These are phyloP conservation scores for Lachnellula hyalina DNA, from an alignment of 2,329 filamentous ascomycete species.

Conservation along the genomic window DNA sequence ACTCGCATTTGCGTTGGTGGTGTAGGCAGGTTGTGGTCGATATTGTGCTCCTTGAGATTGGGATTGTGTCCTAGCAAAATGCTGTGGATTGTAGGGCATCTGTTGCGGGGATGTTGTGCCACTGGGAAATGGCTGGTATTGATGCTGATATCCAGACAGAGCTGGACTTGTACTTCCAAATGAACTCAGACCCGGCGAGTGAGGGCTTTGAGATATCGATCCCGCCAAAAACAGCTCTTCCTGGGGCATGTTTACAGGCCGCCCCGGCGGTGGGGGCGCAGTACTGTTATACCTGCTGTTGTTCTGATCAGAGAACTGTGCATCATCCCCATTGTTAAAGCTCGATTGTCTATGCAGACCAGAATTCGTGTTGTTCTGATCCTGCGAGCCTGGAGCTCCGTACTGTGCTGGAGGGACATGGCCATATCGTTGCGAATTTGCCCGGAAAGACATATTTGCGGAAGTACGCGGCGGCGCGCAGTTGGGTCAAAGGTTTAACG, in stretches of 20 bases:
- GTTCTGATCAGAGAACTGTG: slow-evolving; percentile 42
- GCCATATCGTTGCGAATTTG: slow-evolving; percentile 58
- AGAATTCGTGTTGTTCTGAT: slow-evolving; percentile 35
- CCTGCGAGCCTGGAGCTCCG: slow-evolving; percentile 36
- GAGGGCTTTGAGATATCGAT: slow-evolving; percentile 18
- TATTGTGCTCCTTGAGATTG: slow-evolving; percentile 36
- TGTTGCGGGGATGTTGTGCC: slow-evolving; percentile 32
- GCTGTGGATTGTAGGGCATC: slow-evolving; percentile 56
- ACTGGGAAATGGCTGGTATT: slow-evolving; percentile 42
- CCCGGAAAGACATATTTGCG: slow-evolving; percentile 53
- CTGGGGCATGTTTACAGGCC: slow-evolving; percentile 26
- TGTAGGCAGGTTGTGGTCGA: slow-evolving; percentile 45
- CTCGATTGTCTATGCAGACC: slow-evolving; percentile 52
- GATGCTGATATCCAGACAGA: slow-evolving; percentile 45
- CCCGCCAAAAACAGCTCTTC: slow-evolving; percentile 59
- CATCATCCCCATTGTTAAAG: slow-evolving; percentile 73
- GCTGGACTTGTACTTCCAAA: slow-evolving; percentile 27
- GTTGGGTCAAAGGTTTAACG: neutral
- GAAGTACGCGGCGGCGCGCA: slow-evolving; percentile 8
- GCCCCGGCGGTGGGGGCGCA: slow-evolving; percentile 25
- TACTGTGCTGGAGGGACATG: slow-evolving; percentile 63
- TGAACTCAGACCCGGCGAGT: slow-evolving; percentile 23
- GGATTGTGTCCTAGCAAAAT: slow-evolving; percentile 44
- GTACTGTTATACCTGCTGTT: slow-evolving; percentile 28
- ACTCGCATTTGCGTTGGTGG: slow-evolving; percentile 41